These are phyloP conservation scores for Saturnispora bothae DNA, from an alignment of 805 yeast genomes.

Conservation along the genomic window DNA sequence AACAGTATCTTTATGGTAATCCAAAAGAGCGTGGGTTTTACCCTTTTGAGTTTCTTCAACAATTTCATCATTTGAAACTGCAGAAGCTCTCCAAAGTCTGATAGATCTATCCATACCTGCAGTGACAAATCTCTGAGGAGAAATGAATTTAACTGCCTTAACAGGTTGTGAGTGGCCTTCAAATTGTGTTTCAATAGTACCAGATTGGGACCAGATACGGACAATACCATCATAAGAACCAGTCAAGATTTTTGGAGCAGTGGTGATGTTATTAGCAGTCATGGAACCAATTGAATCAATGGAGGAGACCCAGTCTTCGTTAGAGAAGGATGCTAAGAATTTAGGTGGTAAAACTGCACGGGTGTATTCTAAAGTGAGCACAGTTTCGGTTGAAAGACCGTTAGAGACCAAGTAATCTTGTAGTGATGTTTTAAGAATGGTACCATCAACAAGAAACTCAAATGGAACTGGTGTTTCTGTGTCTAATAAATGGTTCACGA, in stretches of 20 bases:
- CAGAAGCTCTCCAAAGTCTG: constrained; percentile 73
- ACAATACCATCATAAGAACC: constrained; percentile 91
- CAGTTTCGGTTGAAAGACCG: constrained; percentile 76
- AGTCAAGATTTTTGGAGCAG: constrained; percentile 55
- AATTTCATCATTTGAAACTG: constrained; percentile 33
- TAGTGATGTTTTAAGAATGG: constrained; percentile 64
- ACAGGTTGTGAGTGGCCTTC: constrained; percentile 86
- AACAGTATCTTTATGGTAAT: constrained; percentile 87
- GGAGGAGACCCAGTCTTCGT: constrained; percentile 93
- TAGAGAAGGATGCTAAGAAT: constrained; percentile 73
- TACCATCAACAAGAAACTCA: constrained; percentile 85
- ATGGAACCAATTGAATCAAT: constrained; percentile 37
- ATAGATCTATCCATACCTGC: constrained; percentile 85
- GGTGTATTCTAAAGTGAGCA: constrained; percentile 76
- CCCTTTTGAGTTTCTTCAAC: constrained; percentile 40
- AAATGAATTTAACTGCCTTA: constrained; percentile 70
- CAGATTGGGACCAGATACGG: constrained; percentile 76
- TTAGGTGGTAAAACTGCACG: constrained; percentile 93
- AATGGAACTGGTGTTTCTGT: constrained; percentile 69
- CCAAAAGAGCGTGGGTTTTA: constrained; percentile 72
- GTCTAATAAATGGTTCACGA: constrained; percentile 78
- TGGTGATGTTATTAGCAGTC: constrained; percentile 19
- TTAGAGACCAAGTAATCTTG: constrained; percentile 67
- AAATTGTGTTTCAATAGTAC: constrained; percentile 68
- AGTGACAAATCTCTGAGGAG: constrained; percentile 64